phyloP scores from a whole-genome alignment of 257 asterid genomes.

The Solanum pinnatisectum region DNA sequence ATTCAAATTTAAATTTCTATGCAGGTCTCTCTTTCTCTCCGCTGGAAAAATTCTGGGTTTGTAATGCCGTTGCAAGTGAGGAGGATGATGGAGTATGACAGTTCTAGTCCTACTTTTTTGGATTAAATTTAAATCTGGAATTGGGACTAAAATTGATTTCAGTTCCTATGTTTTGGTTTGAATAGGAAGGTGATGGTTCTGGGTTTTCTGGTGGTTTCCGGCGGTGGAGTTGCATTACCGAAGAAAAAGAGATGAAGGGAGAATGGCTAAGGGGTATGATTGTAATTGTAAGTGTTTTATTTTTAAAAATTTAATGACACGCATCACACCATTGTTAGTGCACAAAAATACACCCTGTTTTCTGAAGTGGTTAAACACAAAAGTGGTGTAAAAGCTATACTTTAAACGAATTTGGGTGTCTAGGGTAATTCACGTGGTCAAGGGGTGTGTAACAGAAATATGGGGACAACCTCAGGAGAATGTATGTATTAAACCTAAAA shows the following conservation, averaged over 20 bases:
- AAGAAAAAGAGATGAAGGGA: background rate
- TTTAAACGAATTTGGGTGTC: background rate
- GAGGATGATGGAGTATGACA: background rate
- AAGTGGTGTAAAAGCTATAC: background rate
- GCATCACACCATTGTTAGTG: background rate
- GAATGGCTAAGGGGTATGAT: background rate
- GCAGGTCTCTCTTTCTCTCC: background rate
- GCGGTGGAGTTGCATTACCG: background rate
- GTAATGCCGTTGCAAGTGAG: background rate
- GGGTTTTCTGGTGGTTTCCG: background rate
- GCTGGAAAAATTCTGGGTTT: background rate
- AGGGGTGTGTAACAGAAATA: background rate
- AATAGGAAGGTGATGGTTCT: background rate
- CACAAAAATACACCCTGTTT: background rate
- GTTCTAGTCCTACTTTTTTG: background rate
- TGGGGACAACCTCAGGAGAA: background rate
- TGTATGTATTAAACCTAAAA: background rate
- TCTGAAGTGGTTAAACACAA: background rate
- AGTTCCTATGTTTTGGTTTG: background rate
- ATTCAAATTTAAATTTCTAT: background rate
- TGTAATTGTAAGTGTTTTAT: background rate
- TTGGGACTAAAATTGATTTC: background rate
- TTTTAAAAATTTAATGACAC: background rate
- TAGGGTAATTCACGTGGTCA: background rate
- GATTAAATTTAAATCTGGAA: background rate